Evolutionary conservation across 106 monocot genomes (phyloP), one percentile per base, ranked within the genome.

Genomic region (Dactylorhiza incarnata): DNA sequence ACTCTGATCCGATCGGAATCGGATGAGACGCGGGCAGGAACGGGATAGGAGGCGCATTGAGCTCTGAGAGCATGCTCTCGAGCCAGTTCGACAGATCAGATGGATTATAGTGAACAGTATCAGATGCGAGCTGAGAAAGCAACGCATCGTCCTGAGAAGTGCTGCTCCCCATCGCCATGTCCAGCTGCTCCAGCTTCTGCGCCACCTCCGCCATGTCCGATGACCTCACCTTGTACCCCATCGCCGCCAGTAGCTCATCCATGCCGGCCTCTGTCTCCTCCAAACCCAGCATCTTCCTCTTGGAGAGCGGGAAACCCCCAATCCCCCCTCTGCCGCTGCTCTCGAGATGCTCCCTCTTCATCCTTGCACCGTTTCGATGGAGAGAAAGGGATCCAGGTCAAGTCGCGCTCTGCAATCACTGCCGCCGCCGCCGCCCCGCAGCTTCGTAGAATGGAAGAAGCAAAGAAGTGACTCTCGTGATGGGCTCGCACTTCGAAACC

Each of bases 171-270:
- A 89, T 92, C 37, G 82, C 88, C 86, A 87, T 86, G 84, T 92
- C 92, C 65, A 92, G 89, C 83, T 92, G 92, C 81, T 89, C 86
- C n/a, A 92, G 84, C 78, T 89, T 92, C 81, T 85, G 86, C 7
- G 92, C 92, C 26, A 92, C 89, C 24, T 92, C 88, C n/a, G 88
- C 92, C 92, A 92, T 92, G 73, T 86, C 86, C 6, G 92, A 88
- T 1, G 86, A 48, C 77, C 85, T 63, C 3, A 92, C 92, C 78
- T 92, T 92, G 83, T 92, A 89, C 3, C 84, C 86, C 26, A 92
- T 58, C 81, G 76, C 84, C 47, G 86, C 86, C 16, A 86, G 78
- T n/a, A 82, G 80, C 82, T 90, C 89, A 59, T 90, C 89, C 1
- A 82, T 78, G 0, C 80, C 84, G 10, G 79, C 78, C 6, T 86